Evolutionary conservation across 345 rosid species (phyloP).

Genomic region (Camelina sativa): DNA sequence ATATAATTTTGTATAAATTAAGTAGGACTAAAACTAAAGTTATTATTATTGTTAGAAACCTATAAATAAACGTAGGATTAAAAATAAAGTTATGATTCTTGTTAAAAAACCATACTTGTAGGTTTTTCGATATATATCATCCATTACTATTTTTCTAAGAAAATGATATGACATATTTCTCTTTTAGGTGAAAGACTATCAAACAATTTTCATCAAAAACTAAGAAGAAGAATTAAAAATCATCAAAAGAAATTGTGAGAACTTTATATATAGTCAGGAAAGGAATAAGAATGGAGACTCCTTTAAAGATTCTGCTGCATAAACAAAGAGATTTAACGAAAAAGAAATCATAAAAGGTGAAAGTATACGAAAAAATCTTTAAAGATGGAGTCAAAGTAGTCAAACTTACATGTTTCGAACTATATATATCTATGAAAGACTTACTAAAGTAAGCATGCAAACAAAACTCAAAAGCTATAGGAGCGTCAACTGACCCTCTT

Average conservation of each 20-base stretch:
- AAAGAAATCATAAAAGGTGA: neutral
- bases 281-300: neutral
- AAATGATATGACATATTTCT: neutral
- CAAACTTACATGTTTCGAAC: neutral
- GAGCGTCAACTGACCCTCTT: neutral
- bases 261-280: neutral
- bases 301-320: conserved; percentile 1
- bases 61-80: neutral
- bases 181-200: neutral
- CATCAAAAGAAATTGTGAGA: neutral
- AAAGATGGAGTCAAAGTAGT: neutral
- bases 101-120: neutral
- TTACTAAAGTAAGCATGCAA: neutral
- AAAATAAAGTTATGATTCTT: neutral
- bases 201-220: neutral
- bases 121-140: neutral
- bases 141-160: neutral
- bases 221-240: neutral
- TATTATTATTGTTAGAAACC: no score
- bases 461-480: neutral
- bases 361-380: neutral
- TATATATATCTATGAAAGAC: neutral
- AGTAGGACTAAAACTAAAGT: neutral
- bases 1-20: neutral
- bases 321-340: neutral